Evolutionary conservation across 495 filamentous ascomycete species (phyloP), one percentile per base, ranked within the genome.

Genomic region (Podospora fimiseda): DNA sequence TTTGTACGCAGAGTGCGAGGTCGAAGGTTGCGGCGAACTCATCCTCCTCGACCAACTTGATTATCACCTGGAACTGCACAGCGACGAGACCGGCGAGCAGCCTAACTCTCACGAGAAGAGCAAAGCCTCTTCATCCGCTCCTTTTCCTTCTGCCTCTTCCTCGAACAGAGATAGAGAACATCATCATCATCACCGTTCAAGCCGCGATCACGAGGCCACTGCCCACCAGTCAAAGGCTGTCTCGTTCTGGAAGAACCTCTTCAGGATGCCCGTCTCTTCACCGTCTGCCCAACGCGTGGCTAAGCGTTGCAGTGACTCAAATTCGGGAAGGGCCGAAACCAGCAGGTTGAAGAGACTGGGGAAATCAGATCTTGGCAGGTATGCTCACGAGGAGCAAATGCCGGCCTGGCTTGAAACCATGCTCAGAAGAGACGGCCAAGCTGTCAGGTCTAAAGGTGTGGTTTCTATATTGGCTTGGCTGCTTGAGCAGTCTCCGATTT

Each of bases 351-450:
- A 76, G 72, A 68, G 70, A 58, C 88, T n/a, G n/a, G n/a, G n/a
- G n/a, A n/a, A n/a, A n/a, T n/a, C n/a, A n/a, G n/a, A 96, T 60
- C 76, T 98, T 33, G 93, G 93, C 0, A 88, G 85, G 11, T 82
- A 93, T 72, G 88, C 90, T 6, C 80, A 89, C 62, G 93, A 98
- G 65, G 83, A 86, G 36, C 78, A 80, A 55, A 98, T 98, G 93
- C 93, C 93, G 1, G 71, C 72, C 9, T 87, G 86, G 83, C 79
- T 98, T 7, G 76, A 79, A 9, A 74, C 76, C 18, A 70, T 87
- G 60, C 77, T 96, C 3, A 78, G 85, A 57, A 79, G 74, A 39
- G 82, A 84, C 21, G 81, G 80, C 14, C 78, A 77, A 49, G 70
- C 80, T 70, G 73, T 13, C 63, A 52, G 82, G 82, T 64, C 79